Evolutionary conservation across 1,139 yeast species (phyloP), one percentile per base, ranked within the genome.

Genomic region (Geotrichum cucujoidarum): DNA sequence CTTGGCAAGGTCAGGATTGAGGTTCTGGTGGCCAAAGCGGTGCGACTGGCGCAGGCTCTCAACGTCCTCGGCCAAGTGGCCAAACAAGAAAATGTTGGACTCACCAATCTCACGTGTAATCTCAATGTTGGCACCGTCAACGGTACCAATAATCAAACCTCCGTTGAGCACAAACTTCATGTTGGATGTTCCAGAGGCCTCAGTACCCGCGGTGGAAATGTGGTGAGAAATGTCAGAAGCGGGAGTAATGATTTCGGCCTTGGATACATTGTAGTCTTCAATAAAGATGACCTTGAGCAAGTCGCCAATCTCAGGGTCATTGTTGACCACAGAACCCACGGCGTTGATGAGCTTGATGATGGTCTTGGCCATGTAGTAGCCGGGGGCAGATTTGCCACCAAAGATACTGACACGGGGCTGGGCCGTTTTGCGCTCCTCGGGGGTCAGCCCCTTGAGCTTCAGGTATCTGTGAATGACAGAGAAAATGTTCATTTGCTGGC

Each of bases 171-270:
- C 95, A 65, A 89, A 89, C 71, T 89, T 90, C 97, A 89, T 89
- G 72, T 89, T 89, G 42, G 95, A 85, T 40, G 97, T 89, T 65
- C 97, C 97, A 1, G 95, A 84, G 22, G 95, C 97, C 67, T 89
- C 97, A 21, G 97, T 89, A 60, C 97, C 97, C 10, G 97, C 97
- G 43, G 97, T 89, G n/a, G 96, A 88, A 57, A 89, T 90, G 69
- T 89, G 97, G 69, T 89, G 94, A 43, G 95, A 84, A 61, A 89
- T 74, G 64, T 89, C 97, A 38, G 92, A 81, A 16, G 92, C 97
- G 20, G 97, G 96, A 56, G 80, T 76, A 61, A 90, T 87, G 52
- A 88, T 78, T 69, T 90, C 96, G 0, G 97, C 96, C 70, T 88
- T 89, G 44, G 95, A 85, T 43, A 89, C 97, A 62, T 88, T 88